Conservation (phyloP, 495 filamentous ascomycete species). For the Penicillium canariense region DNA sequence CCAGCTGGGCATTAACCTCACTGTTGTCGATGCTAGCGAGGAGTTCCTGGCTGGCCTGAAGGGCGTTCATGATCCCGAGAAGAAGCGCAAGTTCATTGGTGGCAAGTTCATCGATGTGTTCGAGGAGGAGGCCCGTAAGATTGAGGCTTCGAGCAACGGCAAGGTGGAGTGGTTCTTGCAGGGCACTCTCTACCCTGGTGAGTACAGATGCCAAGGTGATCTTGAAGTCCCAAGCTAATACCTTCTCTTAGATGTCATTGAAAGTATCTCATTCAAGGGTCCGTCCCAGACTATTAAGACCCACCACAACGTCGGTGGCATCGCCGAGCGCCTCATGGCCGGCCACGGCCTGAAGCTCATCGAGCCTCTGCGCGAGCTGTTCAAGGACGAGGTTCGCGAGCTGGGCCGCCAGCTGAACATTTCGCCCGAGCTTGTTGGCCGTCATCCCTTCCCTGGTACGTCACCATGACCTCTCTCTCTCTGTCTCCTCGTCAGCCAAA, state of each 20-base stretch:
- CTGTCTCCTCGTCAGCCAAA: conserved; percentile 11
- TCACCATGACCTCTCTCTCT: not conserved
- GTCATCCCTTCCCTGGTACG: conserved; percentile 79
- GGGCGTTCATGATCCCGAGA: conserved; percentile 78
- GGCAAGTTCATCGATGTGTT: conserved; percentile 85
- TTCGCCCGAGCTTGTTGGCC: conserved; percentile 73
- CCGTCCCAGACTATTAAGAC: conserved; percentile 29
- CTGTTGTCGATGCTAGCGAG: conserved; percentile 77
- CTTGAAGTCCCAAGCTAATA: conserved; percentile 5
- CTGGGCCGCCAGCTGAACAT: conserved; percentile 77
- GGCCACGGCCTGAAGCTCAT: conserved; percentile 58
- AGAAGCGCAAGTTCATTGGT: conserved; percentile 93
- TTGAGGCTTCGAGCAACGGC: conserved; percentile 47
- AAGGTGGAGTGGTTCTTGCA: conserved; percentile 82
- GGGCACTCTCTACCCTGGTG: conserved; percentile 70
- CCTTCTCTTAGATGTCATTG: conserved; percentile 15
- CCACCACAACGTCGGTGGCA: conserved; percentile 33
- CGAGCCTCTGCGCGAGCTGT: conserved; percentile 77
- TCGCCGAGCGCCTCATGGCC: too few relatives aligned
- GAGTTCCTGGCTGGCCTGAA: conserved; percentile 71
- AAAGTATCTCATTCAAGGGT: conserved; percentile 19
- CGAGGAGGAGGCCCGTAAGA: conserved; percentile 70
- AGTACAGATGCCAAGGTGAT: conserved; percentile 16
- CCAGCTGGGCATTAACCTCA: conserved; percentile 85
- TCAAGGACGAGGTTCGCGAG: conserved; percentile 76